A percentile compares a stretch with the other conserved stretches of the same genome.
These are phyloP conservation scores for Prototheca cutis DNA, from an alignment of 163 green algal species.

Conservation along the genomic window DNA sequence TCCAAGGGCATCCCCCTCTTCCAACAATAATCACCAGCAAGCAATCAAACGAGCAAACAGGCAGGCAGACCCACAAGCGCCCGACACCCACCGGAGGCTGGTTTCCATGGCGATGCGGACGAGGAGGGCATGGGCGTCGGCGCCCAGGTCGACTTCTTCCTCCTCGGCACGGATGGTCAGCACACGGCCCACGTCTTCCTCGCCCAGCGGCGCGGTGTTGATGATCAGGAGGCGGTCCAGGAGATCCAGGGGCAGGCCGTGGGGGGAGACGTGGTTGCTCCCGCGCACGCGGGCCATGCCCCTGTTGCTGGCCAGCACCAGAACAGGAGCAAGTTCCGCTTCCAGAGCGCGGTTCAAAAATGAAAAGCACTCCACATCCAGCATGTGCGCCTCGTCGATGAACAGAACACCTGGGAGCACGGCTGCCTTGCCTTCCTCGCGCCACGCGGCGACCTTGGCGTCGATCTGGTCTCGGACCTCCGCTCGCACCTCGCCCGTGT, in stretches of 20 bases:
- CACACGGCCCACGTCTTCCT: conserved; percentile 85
- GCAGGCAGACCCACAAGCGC: not conserved
- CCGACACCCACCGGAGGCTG: conserved; percentile 37
- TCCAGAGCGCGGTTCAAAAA: conserved; percentile 97
- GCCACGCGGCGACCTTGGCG: conserved; percentile 88
- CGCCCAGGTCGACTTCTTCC: conserved; percentile 91
- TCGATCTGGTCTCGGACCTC: conserved; percentile 99
- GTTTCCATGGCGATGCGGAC: conserved; percentile 90
- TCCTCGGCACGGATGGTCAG: conserved; percentile 96
- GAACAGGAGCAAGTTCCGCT: conserved; percentile 91
- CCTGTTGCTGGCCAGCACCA: conserved; percentile 90
- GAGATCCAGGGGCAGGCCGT: conserved; percentile 98
- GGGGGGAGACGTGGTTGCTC: conserved; percentile 84
- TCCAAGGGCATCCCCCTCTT: too few species aligned
- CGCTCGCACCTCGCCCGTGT: conserved; percentile 95
- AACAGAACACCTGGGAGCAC: conserved; percentile 98
- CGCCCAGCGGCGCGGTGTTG: conserved; percentile 69
- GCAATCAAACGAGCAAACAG: too few species aligned
- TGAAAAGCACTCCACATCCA: conserved; percentile 99
- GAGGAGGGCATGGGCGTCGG: conserved; percentile 88
- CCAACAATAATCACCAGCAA: too few species aligned
- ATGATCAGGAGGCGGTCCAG: conserved; percentile 80
- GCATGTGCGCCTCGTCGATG: conserved; percentile 99
- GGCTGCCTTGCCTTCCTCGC: conserved; percentile 97
- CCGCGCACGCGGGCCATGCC: conserved; percentile 88